Percentiles rank a stretch among this genome's conserved stretches.
Evolutionary conservation across 2,329 filamentous ascomycete genomes (phyloP).

Genomic region (Metarhizium sp.): DNA sequence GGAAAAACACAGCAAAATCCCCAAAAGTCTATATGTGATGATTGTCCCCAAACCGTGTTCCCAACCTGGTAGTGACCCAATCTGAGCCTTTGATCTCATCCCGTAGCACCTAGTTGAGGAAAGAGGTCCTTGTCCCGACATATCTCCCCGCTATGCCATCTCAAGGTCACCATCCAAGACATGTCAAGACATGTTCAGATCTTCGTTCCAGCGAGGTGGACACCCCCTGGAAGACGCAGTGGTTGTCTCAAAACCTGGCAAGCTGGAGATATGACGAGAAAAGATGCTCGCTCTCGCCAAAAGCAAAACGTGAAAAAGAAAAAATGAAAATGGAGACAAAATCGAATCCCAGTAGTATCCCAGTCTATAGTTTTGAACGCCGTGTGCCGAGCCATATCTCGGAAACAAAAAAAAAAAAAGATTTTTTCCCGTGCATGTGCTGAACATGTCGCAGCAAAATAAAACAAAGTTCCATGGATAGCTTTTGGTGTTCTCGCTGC

Average conservation of each 20-base stretch:
- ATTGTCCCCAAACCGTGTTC: constrained; percentile 2
- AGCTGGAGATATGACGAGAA: constrained; percentile 9
- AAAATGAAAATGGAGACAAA: constrained; percentile 2
- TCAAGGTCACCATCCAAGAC: constrained; percentile 18
- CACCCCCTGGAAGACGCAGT: not conserved
- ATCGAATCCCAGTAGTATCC: constrained; percentile 7
- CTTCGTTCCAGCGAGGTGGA: constrained; percentile 17
- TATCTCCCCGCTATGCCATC: not conserved
- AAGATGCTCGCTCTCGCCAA: constrained; percentile 3
- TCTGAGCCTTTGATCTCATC: not conserved
- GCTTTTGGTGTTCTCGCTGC: constrained; percentile 21
- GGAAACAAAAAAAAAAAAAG: constrained; percentile 3
- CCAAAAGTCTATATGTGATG: constrained; percentile 10
- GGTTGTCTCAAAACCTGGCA: constrained; percentile 7
- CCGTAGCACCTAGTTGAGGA: not conserved
- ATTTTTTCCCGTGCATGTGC: constrained; percentile 6
- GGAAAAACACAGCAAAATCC: constrained; percentile 3
- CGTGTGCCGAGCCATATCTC: constrained; percentile 14
- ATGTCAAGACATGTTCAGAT: constrained; percentile 17
- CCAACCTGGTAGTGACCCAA: constrained; percentile 1
- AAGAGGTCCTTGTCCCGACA: constrained; percentile 1
- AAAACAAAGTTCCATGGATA: constrained; percentile 5
- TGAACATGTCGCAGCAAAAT: not conserved
- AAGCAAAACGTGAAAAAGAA: constrained; percentile 2
- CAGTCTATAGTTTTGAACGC: constrained; percentile 25